These are phyloP conservation scores for Globisporangium nunn DNA, from an alignment of 352 stramenopile genomes.

Conservation along the genomic window DNA sequence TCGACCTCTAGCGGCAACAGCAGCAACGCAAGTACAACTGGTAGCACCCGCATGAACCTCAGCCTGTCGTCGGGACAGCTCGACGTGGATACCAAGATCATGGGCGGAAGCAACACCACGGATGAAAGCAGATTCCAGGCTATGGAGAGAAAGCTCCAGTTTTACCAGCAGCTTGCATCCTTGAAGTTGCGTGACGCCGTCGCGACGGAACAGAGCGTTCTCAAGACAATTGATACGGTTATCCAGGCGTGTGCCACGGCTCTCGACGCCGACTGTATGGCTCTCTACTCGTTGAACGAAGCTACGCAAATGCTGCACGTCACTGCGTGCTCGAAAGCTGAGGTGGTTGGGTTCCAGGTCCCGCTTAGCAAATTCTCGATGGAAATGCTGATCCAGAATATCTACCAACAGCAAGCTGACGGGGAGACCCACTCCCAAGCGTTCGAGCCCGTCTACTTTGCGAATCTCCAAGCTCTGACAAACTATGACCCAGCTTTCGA, in stretches of 20 bases:
- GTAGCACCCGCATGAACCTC: slow-evolving; percentile 16
- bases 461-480: slow-evolving; percentile 29
- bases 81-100: slow-evolving; percentile 31
- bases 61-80: slow-evolving; percentile 35
- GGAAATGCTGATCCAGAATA: slow-evolving; percentile 30
- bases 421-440: slow-evolving; percentile 11
- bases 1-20: slow-evolving; percentile 18
- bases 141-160: slow-evolving; percentile 41
- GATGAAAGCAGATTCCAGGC: slow-evolving; percentile 26
- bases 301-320: slow-evolving; percentile 31
- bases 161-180: slow-evolving; percentile 47
- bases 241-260: slow-evolving; percentile 28
- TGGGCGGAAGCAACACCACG: slow-evolving; percentile 28
- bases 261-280: slow-evolving; percentile 35
- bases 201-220: slow-evolving; percentile 29
- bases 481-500: slow-evolving; percentile 35
- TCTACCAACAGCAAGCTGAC: slow-evolving; percentile 4
- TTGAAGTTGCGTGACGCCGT: slow-evolving; percentile 43
- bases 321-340: slow-evolving; percentile 36
- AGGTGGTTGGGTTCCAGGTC: slow-evolving; percentile 39
- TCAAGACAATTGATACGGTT: slow-evolving; percentile 37
- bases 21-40: not conserved
- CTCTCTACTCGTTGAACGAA: slow-evolving; percentile 51
- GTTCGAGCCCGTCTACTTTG: slow-evolving; percentile 30
- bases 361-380: slow-evolving; percentile 41